phyloP scores from a whole-genome alignment of 2,329 filamentous ascomycete genomes.

The Botryosphaeria dothidea region DNA sequence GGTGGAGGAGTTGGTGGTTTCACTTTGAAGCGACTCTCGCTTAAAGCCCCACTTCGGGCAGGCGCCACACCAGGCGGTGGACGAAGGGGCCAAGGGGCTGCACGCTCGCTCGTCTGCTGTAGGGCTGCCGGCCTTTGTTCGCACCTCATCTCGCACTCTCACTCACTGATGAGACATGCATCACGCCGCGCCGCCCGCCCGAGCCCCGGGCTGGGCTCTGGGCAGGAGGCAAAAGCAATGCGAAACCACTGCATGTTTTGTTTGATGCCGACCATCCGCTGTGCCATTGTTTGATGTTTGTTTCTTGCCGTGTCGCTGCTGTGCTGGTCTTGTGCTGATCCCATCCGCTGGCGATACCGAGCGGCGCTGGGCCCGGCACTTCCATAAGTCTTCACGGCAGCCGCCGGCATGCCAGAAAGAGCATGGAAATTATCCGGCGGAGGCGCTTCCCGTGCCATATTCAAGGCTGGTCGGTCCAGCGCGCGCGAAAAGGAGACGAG shows the following conservation, averaged over 20 bases:
- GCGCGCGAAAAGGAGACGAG: neutral
- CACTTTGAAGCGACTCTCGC: neutral
- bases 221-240: neutral
- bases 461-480: neutral
- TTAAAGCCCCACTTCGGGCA: conserved; percentile 6
- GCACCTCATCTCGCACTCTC: neutral
- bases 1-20: neutral
- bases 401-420: neutral
- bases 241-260: too few species aligned
- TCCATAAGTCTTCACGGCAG: neutral
- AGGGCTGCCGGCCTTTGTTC: neutral
- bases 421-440: neutral
- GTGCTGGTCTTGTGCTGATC: too few species aligned
- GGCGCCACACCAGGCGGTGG: neutral
- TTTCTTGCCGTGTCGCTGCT: neutral
- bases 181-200: neutral
- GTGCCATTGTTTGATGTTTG: neutral
- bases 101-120: neutral
- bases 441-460: neutral
- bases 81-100: neutral
- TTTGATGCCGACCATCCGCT: too few species aligned
- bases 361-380: too few species aligned
- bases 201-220: neutral
- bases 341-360: too few species aligned
- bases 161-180: neutral